Evolutionary conservation across 2,329 filamentous ascomycete species (phyloP), one percentile per base, ranked within the genome.

Genomic region (Scedosporium minutisporum): DNA sequence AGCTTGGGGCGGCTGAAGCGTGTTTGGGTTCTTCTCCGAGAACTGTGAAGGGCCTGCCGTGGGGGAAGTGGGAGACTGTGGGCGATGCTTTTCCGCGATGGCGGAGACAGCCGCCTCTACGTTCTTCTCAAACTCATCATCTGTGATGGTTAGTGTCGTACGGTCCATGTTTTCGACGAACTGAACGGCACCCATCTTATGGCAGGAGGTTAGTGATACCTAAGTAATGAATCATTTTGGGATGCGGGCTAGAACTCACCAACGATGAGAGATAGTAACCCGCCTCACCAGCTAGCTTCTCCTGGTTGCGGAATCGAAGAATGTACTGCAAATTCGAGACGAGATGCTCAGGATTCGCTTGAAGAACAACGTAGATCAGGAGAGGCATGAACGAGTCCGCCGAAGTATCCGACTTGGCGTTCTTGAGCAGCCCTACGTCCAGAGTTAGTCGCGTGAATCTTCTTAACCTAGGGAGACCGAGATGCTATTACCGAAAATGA

Each of bases 261-360:
- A 99, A 77, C 6, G 95, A 97, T 38, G 93, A 97, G 62, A 99
- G 84, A 74, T 99, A 99, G 75, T 99, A 99, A 12, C 95, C 95
- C 14, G 95, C 93, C 78, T 99, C 95, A n/a, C 95, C 95, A 25
- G 90, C 90, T 1, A 99, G 85, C 73, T 97, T 97, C 61, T 99
- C 95, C 74, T 97, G 95, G 70, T 97, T 97, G 60, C 95, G 87
- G 78, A 99, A 99, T 57, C 96, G 87, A 60, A 97, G 80, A 66
- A 99, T 97, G 74, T 99, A 99, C 74, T 99, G 95, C 3, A 99
- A 91, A 73, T 99, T 99, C 64, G 93, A 97, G 27, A 97, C 93
- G 41, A 99, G 79, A 74, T 97, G 91, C 65, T 97, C 93, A 0
- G 95, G 95, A 68, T 96, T 97, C 55, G 92, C 91, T 75, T 95